Conservation (phyloP, 768 basidiomycete genomes). For the Russula ochroleuca region DNA sequence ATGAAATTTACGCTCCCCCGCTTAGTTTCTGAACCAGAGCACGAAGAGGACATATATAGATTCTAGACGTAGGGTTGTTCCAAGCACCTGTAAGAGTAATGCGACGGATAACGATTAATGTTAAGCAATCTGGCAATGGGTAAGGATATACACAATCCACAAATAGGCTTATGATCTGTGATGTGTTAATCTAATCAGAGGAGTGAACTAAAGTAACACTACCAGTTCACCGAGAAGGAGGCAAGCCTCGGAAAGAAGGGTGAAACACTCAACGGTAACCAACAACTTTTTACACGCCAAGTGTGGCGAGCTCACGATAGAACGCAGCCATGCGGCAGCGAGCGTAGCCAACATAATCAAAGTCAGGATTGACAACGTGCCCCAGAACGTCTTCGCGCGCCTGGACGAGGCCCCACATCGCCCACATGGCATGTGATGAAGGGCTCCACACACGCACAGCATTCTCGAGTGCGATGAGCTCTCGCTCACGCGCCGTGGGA, state of each 20-base stretch:
- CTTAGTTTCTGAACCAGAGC: background rate
- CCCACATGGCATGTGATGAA: slow-evolving; percentile 88
- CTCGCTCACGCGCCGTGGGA: slow-evolving; percentile 37
- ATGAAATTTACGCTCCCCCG: slow-evolving; percentile 18
- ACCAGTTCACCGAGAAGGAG: background rate
- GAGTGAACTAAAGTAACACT: background rate
- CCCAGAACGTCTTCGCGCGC: slow-evolving; percentile 69
- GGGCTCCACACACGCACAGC: slow-evolving; percentile 89
- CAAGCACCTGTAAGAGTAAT: background rate
- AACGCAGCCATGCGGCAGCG: slow-evolving; percentile 61
- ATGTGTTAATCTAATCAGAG: no score
- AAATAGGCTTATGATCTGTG: no score
- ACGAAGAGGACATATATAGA: background rate
- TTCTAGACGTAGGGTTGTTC: no score
- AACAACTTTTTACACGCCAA: slow-evolving; percentile 36
- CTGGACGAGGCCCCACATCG: slow-evolving; percentile 92
- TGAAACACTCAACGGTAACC: background rate
- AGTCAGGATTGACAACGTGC: slow-evolving; percentile 61
- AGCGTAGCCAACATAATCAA: slow-evolving; percentile 87
- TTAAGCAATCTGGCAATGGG: background rate
- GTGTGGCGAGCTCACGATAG: slow-evolving; percentile 47
- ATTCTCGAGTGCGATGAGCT: slow-evolving; percentile 58
- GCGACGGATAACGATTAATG: background rate
- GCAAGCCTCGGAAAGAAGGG: background rate
- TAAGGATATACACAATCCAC: background rate